Percentiles rank a stretch among this genome's conserved stretches.
Evolutionary conservation across 2,329 filamentous ascomycete species (phyloP).

Genomic region (Metarhizium album): DNA sequence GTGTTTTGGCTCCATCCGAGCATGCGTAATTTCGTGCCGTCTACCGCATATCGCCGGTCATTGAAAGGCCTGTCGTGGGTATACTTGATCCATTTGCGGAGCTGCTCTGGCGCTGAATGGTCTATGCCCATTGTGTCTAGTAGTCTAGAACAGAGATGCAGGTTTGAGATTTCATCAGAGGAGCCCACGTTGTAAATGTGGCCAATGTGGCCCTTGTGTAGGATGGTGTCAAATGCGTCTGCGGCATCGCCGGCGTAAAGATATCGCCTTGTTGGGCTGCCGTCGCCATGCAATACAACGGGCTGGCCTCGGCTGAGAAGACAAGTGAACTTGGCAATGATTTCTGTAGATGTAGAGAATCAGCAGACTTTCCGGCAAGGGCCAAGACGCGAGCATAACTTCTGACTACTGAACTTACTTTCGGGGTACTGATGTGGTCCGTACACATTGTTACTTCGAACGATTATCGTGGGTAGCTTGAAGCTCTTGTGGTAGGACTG

Average conservation of each 20-base stretch:
- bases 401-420: constrained; percentile 41
- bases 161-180: constrained; percentile 65
- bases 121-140: constrained; percentile 50
- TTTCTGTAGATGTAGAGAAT: constrained; percentile 46
- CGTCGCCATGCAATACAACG: constrained; percentile 66
- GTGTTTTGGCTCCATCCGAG: constrained; percentile 63
- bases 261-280: constrained; percentile 63
- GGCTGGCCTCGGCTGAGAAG: constrained; percentile 56
- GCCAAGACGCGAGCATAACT: neutral
- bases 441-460: constrained; percentile 77
- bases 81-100: constrained; percentile 59
- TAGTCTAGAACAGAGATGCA: constrained; percentile 55
- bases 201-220: constrained; percentile 64
- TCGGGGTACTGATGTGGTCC: constrained; percentile 77
- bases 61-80: constrained; percentile 72
- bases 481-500: constrained; percentile 79
- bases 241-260: constrained; percentile 70
- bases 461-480: constrained; percentile 68
- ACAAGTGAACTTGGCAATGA: constrained; percentile 73
- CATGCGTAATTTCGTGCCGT: constrained; percentile 54
- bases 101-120: constrained; percentile 37
- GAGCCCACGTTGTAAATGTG: constrained; percentile 79
- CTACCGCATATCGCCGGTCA: constrained; percentile 62
- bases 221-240: constrained; percentile 73
- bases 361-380: neutral